These are phyloP conservation scores for Immersiella caudata DNA, from an alignment of 495 filamentous ascomycete species.

Conservation along the genomic window DNA sequence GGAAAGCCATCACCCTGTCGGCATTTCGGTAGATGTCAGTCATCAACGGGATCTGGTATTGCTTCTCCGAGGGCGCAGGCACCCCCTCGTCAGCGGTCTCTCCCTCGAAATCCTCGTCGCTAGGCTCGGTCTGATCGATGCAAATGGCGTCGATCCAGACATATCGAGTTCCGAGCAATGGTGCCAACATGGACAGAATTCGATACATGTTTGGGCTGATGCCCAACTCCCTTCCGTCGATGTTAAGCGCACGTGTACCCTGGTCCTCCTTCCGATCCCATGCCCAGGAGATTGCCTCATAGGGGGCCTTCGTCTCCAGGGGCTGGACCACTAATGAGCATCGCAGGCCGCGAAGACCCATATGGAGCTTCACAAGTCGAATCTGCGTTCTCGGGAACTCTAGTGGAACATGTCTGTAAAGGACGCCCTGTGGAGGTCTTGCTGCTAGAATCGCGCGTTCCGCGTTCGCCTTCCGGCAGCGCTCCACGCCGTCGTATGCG, in stretches of 20 bases:
- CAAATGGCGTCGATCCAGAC: too few relatives aligned
- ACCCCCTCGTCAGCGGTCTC: too few relatives aligned
- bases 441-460: too few relatives aligned
- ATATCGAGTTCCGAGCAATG: too few relatives aligned
- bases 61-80: not conserved
- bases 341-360: not conserved
- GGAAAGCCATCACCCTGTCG: not conserved
- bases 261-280: not conserved
- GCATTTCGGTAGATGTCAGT: not conserved
- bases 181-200: not conserved
- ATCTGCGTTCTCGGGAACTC: not conserved
- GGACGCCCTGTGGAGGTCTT: too few relatives aligned
- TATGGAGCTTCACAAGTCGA: constrained; percentile 4
- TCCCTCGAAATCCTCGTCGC: too few relatives aligned
- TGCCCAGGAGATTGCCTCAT: constrained; percentile 9
- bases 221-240: not conserved
- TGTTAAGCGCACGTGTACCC: not conserved
- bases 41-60: constrained; percentile 9
- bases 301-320: not conserved
- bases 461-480: too few relatives aligned
- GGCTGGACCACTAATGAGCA: not conserved
- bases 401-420: not conserved
- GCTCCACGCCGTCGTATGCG: too few relatives aligned
- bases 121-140: too few relatives aligned
- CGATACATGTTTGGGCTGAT: too few relatives aligned